Conservation (phyloP, 2,329 filamentous ascomycete species). For the Fusarium xylarioides region DNA sequence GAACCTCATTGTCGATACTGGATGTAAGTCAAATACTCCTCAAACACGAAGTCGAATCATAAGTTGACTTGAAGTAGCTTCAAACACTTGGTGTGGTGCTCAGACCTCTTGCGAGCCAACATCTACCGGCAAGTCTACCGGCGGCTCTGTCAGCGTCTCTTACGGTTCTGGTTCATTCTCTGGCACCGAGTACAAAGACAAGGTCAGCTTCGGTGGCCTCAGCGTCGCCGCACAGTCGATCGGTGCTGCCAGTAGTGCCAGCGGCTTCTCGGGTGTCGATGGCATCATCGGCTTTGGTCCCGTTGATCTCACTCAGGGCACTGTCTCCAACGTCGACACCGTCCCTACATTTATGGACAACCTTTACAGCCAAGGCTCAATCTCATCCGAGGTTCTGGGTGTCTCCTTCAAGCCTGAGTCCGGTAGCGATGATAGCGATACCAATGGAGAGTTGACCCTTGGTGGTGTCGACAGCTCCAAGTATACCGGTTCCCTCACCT, state of each 20-base stretch:
- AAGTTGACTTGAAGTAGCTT: neutral
- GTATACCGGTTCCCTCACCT: neutral
- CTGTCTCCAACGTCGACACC: neutral
- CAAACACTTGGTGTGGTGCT: neutral
- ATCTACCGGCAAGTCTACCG: neutral
- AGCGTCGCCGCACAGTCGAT: neutral
- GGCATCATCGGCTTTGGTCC: neutral
- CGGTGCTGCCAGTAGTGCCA: neutral
- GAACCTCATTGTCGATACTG: neutral
- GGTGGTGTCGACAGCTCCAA: neutral
- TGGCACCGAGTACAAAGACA: neutral
- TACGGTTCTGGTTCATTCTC: neutral
- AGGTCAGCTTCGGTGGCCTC: neutral
- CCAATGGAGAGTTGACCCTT: neutral
- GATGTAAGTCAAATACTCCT: neutral
- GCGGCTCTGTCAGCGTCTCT: neutral
- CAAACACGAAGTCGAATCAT: fast-evolving
- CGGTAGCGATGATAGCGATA: neutral
- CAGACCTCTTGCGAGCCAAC: neutral
- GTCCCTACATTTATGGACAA: neutral
- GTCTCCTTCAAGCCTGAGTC: neutral
- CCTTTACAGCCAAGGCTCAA: neutral
- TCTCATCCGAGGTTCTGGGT: neutral
- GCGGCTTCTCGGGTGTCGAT: neutral
- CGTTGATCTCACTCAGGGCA: neutral